Evolutionary conservation across 306 rosid genomes (phyloP).

Genomic region (Chamaecrista fasciculata): DNA sequence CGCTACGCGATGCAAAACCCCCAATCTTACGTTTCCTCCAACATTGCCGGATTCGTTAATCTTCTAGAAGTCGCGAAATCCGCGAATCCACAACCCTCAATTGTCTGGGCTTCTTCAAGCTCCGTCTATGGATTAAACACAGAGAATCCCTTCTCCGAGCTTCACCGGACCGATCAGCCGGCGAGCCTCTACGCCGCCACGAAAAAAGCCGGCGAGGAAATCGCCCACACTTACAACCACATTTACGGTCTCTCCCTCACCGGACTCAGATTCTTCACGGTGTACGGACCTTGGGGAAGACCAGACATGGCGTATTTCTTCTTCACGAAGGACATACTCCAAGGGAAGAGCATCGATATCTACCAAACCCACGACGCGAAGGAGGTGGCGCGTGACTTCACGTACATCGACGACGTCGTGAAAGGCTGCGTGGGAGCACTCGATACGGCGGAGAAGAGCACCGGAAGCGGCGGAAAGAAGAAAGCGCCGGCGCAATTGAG

Average conservation of each 20-base stretch:
- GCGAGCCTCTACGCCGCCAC: constrained; percentile 94
- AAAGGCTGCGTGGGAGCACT: constrained; percentile 73
- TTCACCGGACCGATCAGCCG: constrained; percentile 73
- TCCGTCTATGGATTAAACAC: constrained; percentile 88
- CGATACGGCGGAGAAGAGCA: constrained; percentile 76
- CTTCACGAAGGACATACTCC: constrained; percentile 78
- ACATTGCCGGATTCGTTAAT: constrained; percentile 87
- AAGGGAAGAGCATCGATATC: constrained; percentile 62
- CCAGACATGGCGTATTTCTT: constrained; percentile 97
- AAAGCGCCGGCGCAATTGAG: constrained; percentile 61
- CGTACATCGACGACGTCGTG: constrained; percentile 80
- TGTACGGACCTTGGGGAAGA: constrained; percentile 86
- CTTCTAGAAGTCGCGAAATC: constrained; percentile 68
- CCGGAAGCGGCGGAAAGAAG: constrained; percentile 86
- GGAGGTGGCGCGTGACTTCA: constrained; percentile 97
- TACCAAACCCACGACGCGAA: constrained; percentile 66
- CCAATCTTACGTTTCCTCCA: constrained; percentile 68
- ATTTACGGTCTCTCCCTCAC: constrained; percentile 82
- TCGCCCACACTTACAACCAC: constrained; percentile 85
- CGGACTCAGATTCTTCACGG: constrained; percentile 83
- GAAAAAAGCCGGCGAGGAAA: constrained; percentile 87
- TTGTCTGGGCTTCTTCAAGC: constrained; percentile 88
- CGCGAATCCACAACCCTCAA: constrained; percentile 78
- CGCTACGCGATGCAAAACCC: constrained; percentile 97
- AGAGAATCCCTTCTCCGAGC: constrained; percentile 68